Conservation (phyloP, 495 filamentous ascomycete species). For the Xylaria palmicola region DNA sequence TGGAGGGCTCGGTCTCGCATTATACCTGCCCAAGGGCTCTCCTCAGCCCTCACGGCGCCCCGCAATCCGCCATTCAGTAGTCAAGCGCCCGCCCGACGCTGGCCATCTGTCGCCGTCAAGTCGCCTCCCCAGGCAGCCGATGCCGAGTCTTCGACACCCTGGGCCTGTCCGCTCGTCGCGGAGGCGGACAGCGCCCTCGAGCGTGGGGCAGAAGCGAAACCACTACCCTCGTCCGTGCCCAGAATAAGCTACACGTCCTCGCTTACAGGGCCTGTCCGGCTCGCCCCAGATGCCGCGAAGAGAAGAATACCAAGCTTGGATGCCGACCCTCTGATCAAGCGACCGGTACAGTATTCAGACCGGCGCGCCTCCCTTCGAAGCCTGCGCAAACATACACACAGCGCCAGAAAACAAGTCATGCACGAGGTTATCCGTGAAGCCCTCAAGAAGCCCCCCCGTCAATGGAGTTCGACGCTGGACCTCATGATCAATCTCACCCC, state of each 20-base stretch:
- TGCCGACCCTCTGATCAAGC: background rate
- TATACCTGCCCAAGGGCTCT: constrained; percentile 26
- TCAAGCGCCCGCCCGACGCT: constrained; percentile 2
- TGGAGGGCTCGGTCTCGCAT: constrained; percentile 33
- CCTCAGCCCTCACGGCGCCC: constrained; percentile 35
- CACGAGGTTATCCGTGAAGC: background rate
- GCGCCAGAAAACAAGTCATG: constrained; percentile 16
- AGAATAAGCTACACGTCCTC: too few species aligned
- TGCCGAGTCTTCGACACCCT: background rate
- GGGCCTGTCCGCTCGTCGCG: background rate
- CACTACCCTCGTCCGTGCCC: background rate
- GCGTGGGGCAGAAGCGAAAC: background rate
- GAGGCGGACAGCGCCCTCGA: background rate
- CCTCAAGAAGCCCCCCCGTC: background rate
- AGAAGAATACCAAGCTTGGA: background rate
- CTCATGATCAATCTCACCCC: constrained; percentile 25
- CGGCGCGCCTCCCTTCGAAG: background rate
- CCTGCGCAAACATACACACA: constrained; percentile 17
- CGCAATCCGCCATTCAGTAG: constrained; percentile 10
- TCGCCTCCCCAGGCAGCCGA: background rate
- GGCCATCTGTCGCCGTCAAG: background rate
- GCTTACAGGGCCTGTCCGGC: background rate
- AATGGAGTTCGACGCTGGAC: constrained; percentile 16
- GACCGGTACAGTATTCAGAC: background rate
- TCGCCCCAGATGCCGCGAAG: background rate